Evolutionary conservation across 768 basidiomycete genomes (phyloP), one percentile per base, ranked within the genome.

Genomic region (Termitomyces bulborhizus): DNA sequence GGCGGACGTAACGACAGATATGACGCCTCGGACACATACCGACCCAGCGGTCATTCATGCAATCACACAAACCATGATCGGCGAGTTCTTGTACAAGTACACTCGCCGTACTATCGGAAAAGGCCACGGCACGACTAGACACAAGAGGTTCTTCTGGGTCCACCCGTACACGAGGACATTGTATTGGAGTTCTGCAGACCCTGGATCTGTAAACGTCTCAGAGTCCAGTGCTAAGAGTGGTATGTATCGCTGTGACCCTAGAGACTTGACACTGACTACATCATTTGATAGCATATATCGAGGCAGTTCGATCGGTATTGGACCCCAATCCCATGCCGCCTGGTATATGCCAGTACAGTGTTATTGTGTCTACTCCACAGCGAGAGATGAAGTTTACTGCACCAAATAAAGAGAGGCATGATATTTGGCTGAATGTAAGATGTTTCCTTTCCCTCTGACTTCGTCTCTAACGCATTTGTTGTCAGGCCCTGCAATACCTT

Each of bases 1-100:
- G 5, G 75, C 73, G 1, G 76, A 77, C 62, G 66, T 69, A 24
- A 75, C 76, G 0, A 74, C 74, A 1, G 76, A 78, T 62, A 66
- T 69, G 36, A 75, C 76, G 0, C 71, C 76, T 34, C 70, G 73
- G 8, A 69, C 70, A 50, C 68, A 63, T 27, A 97, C 96, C 27
- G 96, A 99, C 65, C 95, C 94, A 3, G 73, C 78, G 2, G 74
- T 97, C 64, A 97, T 98, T 61, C 96, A 98, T 67, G 89, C 95
- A 1, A 98, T 98, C 62, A 99, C 97, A 15, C 96, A 98, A 76
- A 97, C 95, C 24, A 99, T 99, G 97, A 98, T 98, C 61, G 96
- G 97, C 48, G 96, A 98, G 76, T 98, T 94, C 72, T 70, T 99
- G 74, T 92, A 90, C 81, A 98, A 98, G 77, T 98, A 99, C 72